Base-by-base conservation (phyloP, 192 early-diverging fungal species). In the Chytriomyces hyalinus region DNA sequence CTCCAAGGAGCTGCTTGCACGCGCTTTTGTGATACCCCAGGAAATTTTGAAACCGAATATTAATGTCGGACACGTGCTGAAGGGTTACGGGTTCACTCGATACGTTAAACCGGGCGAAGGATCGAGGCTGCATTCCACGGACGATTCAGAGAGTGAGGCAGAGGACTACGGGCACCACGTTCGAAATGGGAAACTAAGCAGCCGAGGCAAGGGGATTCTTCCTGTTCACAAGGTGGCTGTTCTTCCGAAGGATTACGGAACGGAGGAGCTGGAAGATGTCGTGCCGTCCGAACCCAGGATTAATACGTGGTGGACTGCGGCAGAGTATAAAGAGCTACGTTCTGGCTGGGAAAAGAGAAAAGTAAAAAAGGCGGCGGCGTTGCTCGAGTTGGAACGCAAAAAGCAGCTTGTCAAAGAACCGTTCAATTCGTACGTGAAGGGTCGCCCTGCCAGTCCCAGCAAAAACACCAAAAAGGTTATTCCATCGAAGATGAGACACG, bases 141-240 rank as follows among this genome's bases (percentile, higher is more conserved):
- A 20, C 53, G 53, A 57, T 57, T 57, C 53, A 20, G 53, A 57
- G 4, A 36, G 36, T 36, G 36, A 36, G 36, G 36, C 36, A 36
- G 36, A 36, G 36, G 36, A 36, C 1, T 36, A 36, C 36, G 36
- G 36, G 36, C 36, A 36, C 36, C 36, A 4, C 36, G 36, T 36
- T 36, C 36, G 36, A 36, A 57, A n/a, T 57, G 53, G 53, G 13
- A 57, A 57, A 57, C 15, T 57, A 4, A 51, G 22, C 48, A 17
- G 15, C 7, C 62, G 74, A 26, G 74, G 74, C 24, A 65, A 65
- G 22, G 74, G 74, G 8, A 10, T 67, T 7, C 49, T 76, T n/a
- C 74, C 74, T 36, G 62, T 66, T 6, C 62, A 76, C 49, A 76
- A 76, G 36, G 65, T 76, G 9, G 74, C 74, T n/a, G 74, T 76